Base-by-base conservation (phyloP, 2,329 filamentous ascomycete genomes). In the Xylariaceae sp. region DNA sequence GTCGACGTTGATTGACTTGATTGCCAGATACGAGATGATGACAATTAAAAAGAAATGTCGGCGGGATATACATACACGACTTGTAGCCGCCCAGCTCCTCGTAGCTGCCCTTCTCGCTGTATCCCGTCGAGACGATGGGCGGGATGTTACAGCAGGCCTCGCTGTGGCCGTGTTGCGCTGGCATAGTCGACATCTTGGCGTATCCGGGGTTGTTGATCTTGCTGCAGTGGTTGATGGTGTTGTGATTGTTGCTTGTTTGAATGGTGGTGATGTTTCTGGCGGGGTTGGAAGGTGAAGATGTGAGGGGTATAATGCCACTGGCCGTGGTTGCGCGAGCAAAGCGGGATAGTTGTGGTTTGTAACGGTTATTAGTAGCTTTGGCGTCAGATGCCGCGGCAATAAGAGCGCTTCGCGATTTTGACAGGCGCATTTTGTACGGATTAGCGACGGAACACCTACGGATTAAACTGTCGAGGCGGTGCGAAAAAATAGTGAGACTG, bases 81-180 rank as follows among this genome's bases (percentile, higher is more conserved):
- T 82, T 85, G 65, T 79, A 75, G 45, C 79, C 82, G 35, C 78
- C 82, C 61, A 86, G 75, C 30, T 79, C 77, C 63, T 83, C 79
- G 62, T 85, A 87, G 55, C 72, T 74, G 59, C 84, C 84, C 74
- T 82, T 83, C 42, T 74, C 70, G 55, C 77, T 68, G 71, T 87
- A 87, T 10, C 77, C 81, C 64, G 79, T 77, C 4, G 77, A 70
- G n/a, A 84, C 74, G 50, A 86, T 78, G 5, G 84, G 82, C 7
- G 84, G 81, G 55, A 84, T 77, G 68, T 81, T 83, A 71, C 82
- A 84, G 76, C 82, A 84, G 68, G 81, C 77, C 71, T 59, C 74
- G 68, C 76, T 81, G 72, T 84, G 81, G 72, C 80, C 81, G 69
- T 77, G 75, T 60, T 78, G 75, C 18, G 79, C 78, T 48, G 76